Base-by-base conservation (phyloP, 2,329 filamentous ascomycete species). In the Colletotrichum costaricense region DNA sequence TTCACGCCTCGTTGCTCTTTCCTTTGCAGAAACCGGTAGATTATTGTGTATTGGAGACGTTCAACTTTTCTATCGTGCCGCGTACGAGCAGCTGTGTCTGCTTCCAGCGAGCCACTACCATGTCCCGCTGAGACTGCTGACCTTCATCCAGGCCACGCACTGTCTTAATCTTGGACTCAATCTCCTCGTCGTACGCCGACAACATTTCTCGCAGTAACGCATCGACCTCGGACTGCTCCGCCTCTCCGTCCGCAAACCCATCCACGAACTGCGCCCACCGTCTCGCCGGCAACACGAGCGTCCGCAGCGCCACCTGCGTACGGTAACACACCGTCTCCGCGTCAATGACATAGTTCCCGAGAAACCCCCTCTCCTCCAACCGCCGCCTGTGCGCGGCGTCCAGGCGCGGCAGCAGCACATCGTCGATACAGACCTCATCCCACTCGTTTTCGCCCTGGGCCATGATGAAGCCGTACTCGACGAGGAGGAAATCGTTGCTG, bases 401-500 rank as follows among this genome's bases (percentile, higher is more conserved):
- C 35, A 88, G 74, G 72, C 76, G 80, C 2, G 84, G 82, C 33
- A 87, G 79, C 49, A 90, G 67, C n/a, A 83, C 83, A 2, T 85
- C 82, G 70, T 90, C 87, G 3, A 90, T 80, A 12, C 78, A 79
- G 2, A 84, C 81, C 78, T 88, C 87, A 62, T 90, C 88, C 84
- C 86, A 89, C n/a, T 80, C 78, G 76, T 90, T 89, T 28, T 80
- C 77, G 65, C 88, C 87, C 19, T 81, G 76, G 11, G 75, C 76
- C 26, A 87, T 79, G 12, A 87, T 79, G 76, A 90, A 90, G 5
- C 88, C 88, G 75, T 90, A 95, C 81, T 95, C 93, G 0, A 90
- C 88, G 2, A 95, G 86, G 22, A 95, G 82, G 76, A 93, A 93
- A 78, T 95, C 93, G 75, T 94, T 94, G 33, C 88, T 88, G 79